Evolutionary conservation across 345 rosid genomes (phyloP).

Genomic region (Schrenkiella parvula): DNA sequence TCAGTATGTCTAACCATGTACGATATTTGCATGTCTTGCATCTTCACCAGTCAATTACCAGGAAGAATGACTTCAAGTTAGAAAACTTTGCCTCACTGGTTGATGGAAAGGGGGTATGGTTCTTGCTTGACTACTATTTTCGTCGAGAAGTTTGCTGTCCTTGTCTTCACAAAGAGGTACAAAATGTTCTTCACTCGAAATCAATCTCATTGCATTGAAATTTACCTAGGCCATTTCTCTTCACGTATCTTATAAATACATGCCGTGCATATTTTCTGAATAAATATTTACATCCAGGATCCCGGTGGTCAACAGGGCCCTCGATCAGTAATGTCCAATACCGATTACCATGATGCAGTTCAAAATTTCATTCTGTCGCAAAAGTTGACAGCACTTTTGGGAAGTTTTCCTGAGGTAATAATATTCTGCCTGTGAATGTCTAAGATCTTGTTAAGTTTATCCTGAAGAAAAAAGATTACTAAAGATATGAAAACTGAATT

Average conservation of each 20-base stretch:
- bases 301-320: constrained; percentile 41
- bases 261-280: constrained; percentile 9
- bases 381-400: constrained; percentile 66
- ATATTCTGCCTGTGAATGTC: constrained; percentile 1
- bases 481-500: background rate
- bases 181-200: constrained; percentile 1
- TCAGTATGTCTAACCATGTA: constrained; percentile 17
- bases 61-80: constrained; percentile 49
- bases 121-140: constrained; percentile 89
- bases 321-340: constrained; percentile 62
- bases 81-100: constrained; percentile 53
- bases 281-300: constrained; percentile 38
- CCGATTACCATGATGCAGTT: constrained; percentile 72
- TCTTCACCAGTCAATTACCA: constrained; percentile 58
- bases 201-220: constrained; percentile 7
- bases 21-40: constrained; percentile 7
- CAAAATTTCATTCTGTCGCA: constrained; percentile 82
- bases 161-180: constrained; percentile 47
- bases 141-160: constrained; percentile 69
- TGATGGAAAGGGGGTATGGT: constrained; percentile 95
- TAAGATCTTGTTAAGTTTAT: background rate
- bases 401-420: constrained; percentile 89
- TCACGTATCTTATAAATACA: constrained; percentile 9
- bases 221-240: background rate
- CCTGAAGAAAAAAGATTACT: background rate